phyloP scores from a whole-genome alignment of 495 filamentous ascomycete genomes.

The Lophium mytilinum region DNA sequence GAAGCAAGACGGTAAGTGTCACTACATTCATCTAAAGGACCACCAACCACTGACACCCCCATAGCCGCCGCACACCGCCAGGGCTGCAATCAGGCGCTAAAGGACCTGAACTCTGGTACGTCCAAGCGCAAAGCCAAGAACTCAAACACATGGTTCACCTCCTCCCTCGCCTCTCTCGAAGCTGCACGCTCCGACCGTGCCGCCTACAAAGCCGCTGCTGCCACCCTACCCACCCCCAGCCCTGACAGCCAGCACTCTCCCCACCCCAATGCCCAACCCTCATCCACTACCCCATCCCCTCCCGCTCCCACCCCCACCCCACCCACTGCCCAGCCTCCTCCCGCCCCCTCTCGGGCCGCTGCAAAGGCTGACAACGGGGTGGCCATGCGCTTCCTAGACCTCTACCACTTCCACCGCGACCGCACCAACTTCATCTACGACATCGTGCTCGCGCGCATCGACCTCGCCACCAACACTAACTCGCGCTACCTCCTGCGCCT shows the following conservation, averaged over 20 bases:
- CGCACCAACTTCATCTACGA: slow-evolving; percentile 42
- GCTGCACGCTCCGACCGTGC: background rate
- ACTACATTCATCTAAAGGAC: background rate
- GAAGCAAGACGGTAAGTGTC: slow-evolving; percentile 11
- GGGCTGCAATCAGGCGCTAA: background rate
- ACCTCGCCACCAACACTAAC: slow-evolving; percentile 33
- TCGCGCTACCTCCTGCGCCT: slow-evolving; percentile 37
- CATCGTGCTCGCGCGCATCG: slow-evolving; percentile 39
- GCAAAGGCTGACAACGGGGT: background rate
- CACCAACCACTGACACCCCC: background rate
- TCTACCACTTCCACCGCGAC: slow-evolving; percentile 44
- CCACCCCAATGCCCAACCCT: background rate
- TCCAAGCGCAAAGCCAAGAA: background rate
- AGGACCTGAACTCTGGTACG: slow-evolving; percentile 24
- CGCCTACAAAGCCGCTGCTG: background rate
- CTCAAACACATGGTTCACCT: background rate
- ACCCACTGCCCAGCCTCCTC: background rate
- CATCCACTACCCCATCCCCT: background rate
- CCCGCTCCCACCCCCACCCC: background rate
- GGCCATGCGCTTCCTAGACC: slow-evolving; percentile 26
- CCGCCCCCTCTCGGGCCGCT: background rate
- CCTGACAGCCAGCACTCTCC: background rate
- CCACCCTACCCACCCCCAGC: background rate
- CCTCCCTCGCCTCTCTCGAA: background rate
- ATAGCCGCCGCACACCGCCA: background rate